phyloP scores from a whole-genome alignment of 352 stramenopile species.

The Plasmopara viticola region DNA sequence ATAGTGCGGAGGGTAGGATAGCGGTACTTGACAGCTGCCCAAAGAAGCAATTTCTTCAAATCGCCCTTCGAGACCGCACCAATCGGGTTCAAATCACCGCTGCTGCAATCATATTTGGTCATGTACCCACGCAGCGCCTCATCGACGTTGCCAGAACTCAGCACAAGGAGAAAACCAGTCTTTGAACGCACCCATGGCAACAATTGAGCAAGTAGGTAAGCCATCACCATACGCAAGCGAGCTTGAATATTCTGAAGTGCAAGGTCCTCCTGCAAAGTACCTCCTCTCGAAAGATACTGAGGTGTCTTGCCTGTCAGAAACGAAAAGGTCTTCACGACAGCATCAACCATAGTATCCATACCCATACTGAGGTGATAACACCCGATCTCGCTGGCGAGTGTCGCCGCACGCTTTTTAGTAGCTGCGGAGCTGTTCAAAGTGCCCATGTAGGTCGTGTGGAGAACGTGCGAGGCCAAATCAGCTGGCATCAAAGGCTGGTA shows the following conservation, averaged over 20 bases:
- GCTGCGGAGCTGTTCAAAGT: conserved; percentile 92
- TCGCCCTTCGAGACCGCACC: conserved; percentile 94
- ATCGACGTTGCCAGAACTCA: conserved; percentile 98
- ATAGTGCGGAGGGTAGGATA: conserved; percentile 91
- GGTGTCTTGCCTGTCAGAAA: conserved; percentile 87
- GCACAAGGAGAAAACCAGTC: conserved; percentile 94
- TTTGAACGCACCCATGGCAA: conserved; percentile 95
- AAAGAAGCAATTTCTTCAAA: conserved; percentile 95
- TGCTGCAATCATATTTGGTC: conserved; percentile 99
- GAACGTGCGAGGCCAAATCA: conserved; percentile 88
- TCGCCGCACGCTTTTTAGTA: conserved; percentile 86
- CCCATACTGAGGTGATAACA: conserved; percentile 93
- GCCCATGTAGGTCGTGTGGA: conserved; percentile 98
- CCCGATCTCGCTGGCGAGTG: conserved; percentile 89
- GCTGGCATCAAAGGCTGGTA: conserved; percentile 68
- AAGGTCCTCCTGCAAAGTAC: conserved; percentile 91
- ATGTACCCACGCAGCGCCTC: conserved; percentile 98
- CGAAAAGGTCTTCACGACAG: conserved; percentile 71
- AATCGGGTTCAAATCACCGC: conserved; percentile 98
- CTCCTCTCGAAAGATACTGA: conserved; percentile 83
- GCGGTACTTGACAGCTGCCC: conserved; percentile 85
- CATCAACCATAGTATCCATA: conserved; percentile 94
- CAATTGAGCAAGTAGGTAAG: conserved; percentile 97
- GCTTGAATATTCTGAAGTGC: conserved; percentile 99
- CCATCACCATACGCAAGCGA: conserved; percentile 96